phyloP scores from a whole-genome alignment of 2,329 filamentous ascomycete species.

The Diaporthe australafricana region DNA sequence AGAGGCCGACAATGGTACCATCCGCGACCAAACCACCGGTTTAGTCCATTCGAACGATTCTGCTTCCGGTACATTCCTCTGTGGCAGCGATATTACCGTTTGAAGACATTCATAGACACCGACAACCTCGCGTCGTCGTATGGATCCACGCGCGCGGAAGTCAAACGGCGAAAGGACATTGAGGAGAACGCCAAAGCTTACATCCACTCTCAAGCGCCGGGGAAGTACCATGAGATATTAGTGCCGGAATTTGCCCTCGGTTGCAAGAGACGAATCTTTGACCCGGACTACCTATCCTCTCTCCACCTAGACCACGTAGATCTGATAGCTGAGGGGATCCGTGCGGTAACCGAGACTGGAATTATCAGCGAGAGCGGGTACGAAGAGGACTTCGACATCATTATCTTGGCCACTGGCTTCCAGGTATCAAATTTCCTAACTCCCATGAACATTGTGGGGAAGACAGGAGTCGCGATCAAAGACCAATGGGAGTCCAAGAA shows the following conservation, averaged over 20 bases:
- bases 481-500: slow-evolving; percentile 44
- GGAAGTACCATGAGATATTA: slow-evolving; percentile 43
- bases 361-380: slow-evolving; percentile 40
- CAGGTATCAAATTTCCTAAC: slow-evolving; percentile 42
- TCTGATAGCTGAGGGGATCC: slow-evolving; percentile 43
- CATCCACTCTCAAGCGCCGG: slow-evolving; percentile 43
- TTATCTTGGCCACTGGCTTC: slow-evolving; percentile 46
- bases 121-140: slow-evolving; percentile 7
- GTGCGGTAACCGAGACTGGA: slow-evolving; percentile 43
- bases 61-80: slow-evolving; percentile 41
- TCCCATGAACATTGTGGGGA: slow-evolving; percentile 44
- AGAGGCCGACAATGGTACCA: slow-evolving; percentile 40
- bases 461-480: slow-evolving; percentile 39
- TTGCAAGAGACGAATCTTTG: slow-evolving; percentile 51
- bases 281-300: slow-evolving; percentile 47
- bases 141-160: neutral
- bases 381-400: slow-evolving; percentile 42
- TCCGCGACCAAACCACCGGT: slow-evolving; percentile 39
- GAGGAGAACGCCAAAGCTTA: slow-evolving; percentile 40
- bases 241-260: slow-evolving; percentile 49
- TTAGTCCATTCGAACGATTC: slow-evolving; percentile 36
- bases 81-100: slow-evolving; percentile 37
- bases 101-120: slow-evolving; percentile 40
- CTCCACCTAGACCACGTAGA: slow-evolving; percentile 47
- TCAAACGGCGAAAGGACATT: neutral